A percentile compares a stretch with the other conserved stretches of the same genome.
phyloP scores from a whole-genome alignment of 2,329 filamentous ascomycete genomes.

The Phialemonium atrogriseum region DNA sequence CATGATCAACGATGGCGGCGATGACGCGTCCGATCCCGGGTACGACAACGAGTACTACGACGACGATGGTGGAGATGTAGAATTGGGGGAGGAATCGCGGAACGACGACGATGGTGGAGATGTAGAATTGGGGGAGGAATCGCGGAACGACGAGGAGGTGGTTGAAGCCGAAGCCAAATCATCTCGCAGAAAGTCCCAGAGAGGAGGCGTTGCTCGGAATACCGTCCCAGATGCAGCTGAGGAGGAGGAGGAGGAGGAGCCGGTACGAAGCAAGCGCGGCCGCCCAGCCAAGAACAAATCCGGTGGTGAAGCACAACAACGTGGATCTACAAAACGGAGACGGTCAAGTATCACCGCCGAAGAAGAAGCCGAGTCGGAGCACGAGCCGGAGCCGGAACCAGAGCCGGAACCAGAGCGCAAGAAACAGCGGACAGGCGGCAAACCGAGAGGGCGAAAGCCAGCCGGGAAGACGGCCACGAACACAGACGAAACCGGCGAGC shows the following conservation, averaged over 20 bases:
- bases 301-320: conserved; percentile 9
- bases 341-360: conserved; percentile 11
- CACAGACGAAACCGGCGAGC: conserved; percentile 4
- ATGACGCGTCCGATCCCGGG: conserved; percentile 14
- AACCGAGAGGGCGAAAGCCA: too few species aligned
- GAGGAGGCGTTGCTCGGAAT: not conserved
- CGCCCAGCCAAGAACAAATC: conserved; percentile 13
- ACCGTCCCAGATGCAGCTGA: conserved; percentile 1
- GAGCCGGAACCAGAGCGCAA: conserved; percentile 4
- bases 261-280: conserved; percentile 12
- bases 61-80: conserved; percentile 8
- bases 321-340: conserved; percentile 8
- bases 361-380: conserved; percentile 9
- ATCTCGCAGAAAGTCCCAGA: not conserved
- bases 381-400: conserved; percentile 3
- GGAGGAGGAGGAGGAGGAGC: conserved; percentile 11
- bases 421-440: conserved; percentile 1
- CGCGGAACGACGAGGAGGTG: not conserved
- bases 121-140: conserved; percentile 16
- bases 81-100: conserved; percentile 14
- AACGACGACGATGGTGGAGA: conserved; percentile 1
- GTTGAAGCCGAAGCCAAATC: conserved; percentile 7
- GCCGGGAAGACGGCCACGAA: conserved; percentile 2
- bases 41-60: conserved; percentile 20
- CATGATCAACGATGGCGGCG: conserved; percentile 24